Evolutionary conservation across 495 filamentous ascomycete species (phyloP).

Genomic region (Annulohypoxylon bovei): DNA sequence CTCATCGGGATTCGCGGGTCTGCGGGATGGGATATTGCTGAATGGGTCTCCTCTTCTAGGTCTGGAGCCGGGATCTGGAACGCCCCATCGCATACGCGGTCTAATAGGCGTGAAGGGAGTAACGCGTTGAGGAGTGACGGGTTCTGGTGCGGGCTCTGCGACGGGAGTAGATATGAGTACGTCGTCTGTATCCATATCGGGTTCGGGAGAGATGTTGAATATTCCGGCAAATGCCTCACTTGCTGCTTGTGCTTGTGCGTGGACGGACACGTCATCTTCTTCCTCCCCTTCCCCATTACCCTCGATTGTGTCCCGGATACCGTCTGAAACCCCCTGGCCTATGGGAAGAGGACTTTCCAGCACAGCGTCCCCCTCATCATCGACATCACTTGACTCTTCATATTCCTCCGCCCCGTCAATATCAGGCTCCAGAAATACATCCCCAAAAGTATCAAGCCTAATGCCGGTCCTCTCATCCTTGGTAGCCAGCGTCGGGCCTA

Average conservation of each 20-base stretch:
- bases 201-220: background rate
- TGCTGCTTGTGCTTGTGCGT: background rate
- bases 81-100: conserved; percentile 16
- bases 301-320: background rate
- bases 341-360: background rate
- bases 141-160: background rate
- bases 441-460: conserved; percentile 25
- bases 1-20: conserved; percentile 26
- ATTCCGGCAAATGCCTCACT: background rate
- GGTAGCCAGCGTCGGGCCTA: conserved; percentile 34
- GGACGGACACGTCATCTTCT: background rate
- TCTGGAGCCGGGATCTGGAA: background rate
- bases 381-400: background rate
- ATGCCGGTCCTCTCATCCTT: conserved; percentile 17
- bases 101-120: conserved; percentile 10
- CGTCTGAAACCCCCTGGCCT: background rate
- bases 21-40: conserved; percentile 16
- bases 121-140: background rate
- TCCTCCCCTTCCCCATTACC: background rate
- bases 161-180: background rate
- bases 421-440: conserved; percentile 28
- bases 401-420: conserved; percentile 16
- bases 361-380: background rate
- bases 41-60: conserved; percentile 2
- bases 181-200: background rate